These are phyloP conservation scores for Didymella keratinophila DNA, from an alignment of 2,329 filamentous ascomycete genomes.

Conservation along the genomic window DNA sequence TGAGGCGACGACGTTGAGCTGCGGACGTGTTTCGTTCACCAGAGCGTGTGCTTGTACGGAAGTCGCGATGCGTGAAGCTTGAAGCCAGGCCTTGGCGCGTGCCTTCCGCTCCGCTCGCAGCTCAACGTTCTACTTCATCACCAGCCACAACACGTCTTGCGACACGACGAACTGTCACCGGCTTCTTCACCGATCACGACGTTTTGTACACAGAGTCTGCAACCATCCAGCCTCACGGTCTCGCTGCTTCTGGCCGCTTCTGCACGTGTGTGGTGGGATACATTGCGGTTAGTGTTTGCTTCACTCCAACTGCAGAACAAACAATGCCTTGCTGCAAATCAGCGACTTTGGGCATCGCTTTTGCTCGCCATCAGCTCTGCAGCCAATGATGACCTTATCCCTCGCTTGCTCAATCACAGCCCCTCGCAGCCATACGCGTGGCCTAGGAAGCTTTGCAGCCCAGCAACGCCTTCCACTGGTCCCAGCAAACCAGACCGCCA, in stretches of 20 bases:
- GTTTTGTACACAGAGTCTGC: conserved; percentile 17
- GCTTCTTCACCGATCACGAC: conserved; percentile 21
- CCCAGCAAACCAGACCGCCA: conserved; percentile 38
- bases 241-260: conserved; percentile 6
- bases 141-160: conserved; percentile 11
- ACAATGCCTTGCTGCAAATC: conserved; percentile 14
- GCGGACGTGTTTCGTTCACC: background rate
- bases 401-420: conserved; percentile 16
- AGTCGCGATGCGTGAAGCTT: conserved; percentile 33
- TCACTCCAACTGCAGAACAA: conserved; percentile 28
- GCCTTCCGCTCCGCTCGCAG: conserved; percentile 15
- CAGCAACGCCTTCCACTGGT: conserved; percentile 19
- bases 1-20: conserved; percentile 3
- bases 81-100: conserved; percentile 29
- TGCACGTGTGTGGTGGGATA: conserved; percentile 13
- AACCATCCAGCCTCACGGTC: conserved; percentile 15
- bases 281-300: conserved; percentile 30
- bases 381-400: conserved; percentile 12
- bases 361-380: background rate
- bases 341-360: background rate
- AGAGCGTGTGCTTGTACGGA: conserved; percentile 17
- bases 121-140: background rate
- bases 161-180: conserved; percentile 1
- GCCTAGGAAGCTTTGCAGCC: conserved; percentile 16
- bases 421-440: conserved; percentile 22